phyloP scores from a whole-genome alignment of 2,329 filamentous ascomycete genomes.

The Monilinia vaccinii-corymbosi region DNA sequence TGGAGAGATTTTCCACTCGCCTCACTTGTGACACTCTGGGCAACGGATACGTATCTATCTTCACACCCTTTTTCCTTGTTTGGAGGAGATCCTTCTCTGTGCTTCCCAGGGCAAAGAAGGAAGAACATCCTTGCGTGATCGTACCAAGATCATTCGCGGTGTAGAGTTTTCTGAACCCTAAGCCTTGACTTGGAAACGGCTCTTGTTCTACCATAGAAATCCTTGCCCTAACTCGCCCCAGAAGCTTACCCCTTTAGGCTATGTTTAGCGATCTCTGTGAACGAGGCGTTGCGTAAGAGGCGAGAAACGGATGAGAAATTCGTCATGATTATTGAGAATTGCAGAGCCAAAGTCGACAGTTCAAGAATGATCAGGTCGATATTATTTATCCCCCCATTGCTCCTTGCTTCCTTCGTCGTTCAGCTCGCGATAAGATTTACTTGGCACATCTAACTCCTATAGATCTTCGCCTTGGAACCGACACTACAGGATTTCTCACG shows the following conservation, averaged over 20 bases:
- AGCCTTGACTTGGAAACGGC: slow-evolving; percentile 7
- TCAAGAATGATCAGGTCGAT: slow-evolving; percentile 5
- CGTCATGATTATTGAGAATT: not conserved
- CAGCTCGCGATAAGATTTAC: not conserved
- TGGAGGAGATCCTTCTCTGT: not conserved
- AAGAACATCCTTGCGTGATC: not conserved
- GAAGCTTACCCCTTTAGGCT: slow-evolving; percentile 3
- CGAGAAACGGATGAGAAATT: slow-evolving; percentile 1
- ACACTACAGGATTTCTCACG: not conserved
- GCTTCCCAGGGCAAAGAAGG: not conserved
- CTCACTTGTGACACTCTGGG: not conserved
- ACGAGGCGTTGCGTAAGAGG: slow-evolving; percentile 6
- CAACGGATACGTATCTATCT: not conserved
- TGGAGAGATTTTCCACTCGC: not conserved
- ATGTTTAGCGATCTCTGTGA: slow-evolving; percentile 2
- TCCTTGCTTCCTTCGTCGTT: slow-evolving; percentile 7
- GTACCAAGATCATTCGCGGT: not conserved
- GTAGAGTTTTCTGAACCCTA: not conserved
- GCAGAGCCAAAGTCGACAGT: not conserved
- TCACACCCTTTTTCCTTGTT: not conserved
- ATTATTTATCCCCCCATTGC: not conserved
- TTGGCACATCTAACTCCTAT: not conserved
- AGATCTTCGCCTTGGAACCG: not conserved
- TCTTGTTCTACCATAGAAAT: not conserved
- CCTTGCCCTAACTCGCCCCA: not conserved